Evolutionary conservation across 805 yeast species (phyloP), one percentile per base, ranked within the genome.

Genomic region (Kluyveromyces nonfermentans): DNA sequence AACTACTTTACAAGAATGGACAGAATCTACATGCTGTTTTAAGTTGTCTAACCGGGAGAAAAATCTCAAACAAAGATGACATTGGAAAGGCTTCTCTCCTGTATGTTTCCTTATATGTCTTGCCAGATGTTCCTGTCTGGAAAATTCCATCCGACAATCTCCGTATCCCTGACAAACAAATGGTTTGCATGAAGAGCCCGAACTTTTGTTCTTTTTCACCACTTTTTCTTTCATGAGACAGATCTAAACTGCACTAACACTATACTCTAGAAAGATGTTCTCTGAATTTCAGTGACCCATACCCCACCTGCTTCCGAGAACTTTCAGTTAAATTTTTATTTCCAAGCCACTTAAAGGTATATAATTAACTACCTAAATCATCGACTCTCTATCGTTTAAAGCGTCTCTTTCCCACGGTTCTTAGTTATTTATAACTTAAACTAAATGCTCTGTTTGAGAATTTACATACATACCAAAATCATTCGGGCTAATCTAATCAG

Each of bases 41-140:
- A 89, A 71, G 60, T 89, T 89, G 63, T 89, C 97, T 46, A 89
- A 67, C 38, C 97, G 72, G 15, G 88, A 80, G 59, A 88, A 88
- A 57, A 78, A 74, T 57, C 88, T 79, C 30, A 79, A 70, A 60
- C 95, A 85, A 60, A 82, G 83, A 40, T 82, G 82, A 62, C 97
- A 88, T 43, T 84, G 78, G 61, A 87, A 88, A 2, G 97, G 97
- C 45, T 95, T 71, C 62, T 88, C 97, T 35, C 96, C 97, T 0
- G 96, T 89, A 61, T 88, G 97, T 55, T 88, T 89, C 46, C 96
- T 69, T 43, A 89, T 82, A 66, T 88, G 97, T 46, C 97, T 72
- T 1, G 96, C 95, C 52, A 88, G 72, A 64, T 89, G 97, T 60
- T 89, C 97, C 7, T 93, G 82, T 40, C 97, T 71, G 2, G 95